Conservation (phyloP, 768 basidiomycete genomes). For the Symmetrospora coprosmae region DNA sequence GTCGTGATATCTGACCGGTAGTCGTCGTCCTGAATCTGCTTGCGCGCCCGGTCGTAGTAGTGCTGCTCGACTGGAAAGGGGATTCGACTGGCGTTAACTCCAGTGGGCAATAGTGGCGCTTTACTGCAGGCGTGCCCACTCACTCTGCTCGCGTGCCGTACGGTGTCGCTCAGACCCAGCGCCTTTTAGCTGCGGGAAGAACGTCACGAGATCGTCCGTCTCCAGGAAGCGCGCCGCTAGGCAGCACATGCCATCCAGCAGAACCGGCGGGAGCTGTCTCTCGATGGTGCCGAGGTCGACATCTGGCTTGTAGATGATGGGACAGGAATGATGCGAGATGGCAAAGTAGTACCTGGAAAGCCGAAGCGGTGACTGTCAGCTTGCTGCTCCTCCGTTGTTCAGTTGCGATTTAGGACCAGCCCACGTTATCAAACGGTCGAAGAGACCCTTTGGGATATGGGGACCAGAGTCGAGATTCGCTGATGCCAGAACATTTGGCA, state of each 20-base stretch:
- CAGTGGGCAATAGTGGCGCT: background rate
- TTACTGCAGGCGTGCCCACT: background rate
- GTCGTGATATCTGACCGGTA: slow-evolving; percentile 15
- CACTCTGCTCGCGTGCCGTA: slow-evolving; percentile 10
- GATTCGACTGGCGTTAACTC: too few species aligned
- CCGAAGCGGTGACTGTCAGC: too few species aligned
- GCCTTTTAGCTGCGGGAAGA: slow-evolving; percentile 2
- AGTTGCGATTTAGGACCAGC: background rate
- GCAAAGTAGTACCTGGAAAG: slow-evolving; percentile 17
- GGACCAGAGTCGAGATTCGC: background rate
- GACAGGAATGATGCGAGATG: slow-evolving; percentile 19
- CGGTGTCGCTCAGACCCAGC: background rate
- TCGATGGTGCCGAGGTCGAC: slow-evolving; percentile 12
- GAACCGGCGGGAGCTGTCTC: slow-evolving; percentile 7
- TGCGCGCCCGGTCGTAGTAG: slow-evolving; percentile 15
- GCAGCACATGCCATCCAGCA: slow-evolving; percentile 21
- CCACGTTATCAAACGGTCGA: slow-evolving; percentile 13
- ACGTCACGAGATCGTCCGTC: slow-evolving; percentile 4
- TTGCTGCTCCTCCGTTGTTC: background rate
- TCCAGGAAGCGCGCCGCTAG: slow-evolving; percentile 15
- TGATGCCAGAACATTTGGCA: background rate
- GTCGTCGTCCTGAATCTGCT: slow-evolving; percentile 18
- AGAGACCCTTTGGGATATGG: slow-evolving; percentile 15
- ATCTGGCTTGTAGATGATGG: slow-evolving; percentile 19
- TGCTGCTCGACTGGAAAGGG: slow-evolving; percentile 18